Conservation (phyloP, 306 rosid genomes). For the Lathyrus sativus region DNA sequence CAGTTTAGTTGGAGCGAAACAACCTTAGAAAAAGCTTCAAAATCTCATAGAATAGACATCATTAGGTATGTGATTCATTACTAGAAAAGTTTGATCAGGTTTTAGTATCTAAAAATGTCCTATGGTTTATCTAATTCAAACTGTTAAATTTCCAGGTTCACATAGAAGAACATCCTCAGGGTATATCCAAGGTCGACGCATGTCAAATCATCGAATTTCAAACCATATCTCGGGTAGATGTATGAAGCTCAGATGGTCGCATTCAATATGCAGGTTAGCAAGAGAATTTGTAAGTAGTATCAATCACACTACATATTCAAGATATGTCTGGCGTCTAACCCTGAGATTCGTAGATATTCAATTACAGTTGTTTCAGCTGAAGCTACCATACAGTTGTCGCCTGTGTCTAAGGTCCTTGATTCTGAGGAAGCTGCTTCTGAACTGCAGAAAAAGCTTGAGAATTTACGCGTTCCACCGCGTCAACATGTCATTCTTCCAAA, state of each 20-base stretch:
- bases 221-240: conserved; percentile 88
- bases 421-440: no score
- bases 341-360: no score
- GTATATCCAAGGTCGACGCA: conserved; percentile 80
- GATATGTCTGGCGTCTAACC: neutral
- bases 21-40: conserved; percentile 66
- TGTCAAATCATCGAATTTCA: conserved; percentile 75
- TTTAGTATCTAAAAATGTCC: conserved; percentile 1
- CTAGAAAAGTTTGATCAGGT: neutral
- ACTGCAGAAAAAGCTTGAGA: no score
- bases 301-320: neutral
- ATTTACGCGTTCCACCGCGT: no score
- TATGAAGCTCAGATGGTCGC: conserved; percentile 99
- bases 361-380: no score
- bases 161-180: conserved; percentile 77
- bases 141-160: conserved; percentile 59
- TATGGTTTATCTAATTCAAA: conserved; percentile 31
- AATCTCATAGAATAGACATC: conserved; percentile 65
- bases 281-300: neutral
- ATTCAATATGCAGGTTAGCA: conserved; percentile 93
- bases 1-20: conserved; percentile 88
- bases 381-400: no score
- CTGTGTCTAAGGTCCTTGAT: no score
- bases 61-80: conserved; percentile 56
- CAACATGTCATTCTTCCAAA: no score